Evolutionary conservation across 2,329 filamentous ascomycete genomes (phyloP).

Genomic region (Ophiobolus disseminans): DNA sequence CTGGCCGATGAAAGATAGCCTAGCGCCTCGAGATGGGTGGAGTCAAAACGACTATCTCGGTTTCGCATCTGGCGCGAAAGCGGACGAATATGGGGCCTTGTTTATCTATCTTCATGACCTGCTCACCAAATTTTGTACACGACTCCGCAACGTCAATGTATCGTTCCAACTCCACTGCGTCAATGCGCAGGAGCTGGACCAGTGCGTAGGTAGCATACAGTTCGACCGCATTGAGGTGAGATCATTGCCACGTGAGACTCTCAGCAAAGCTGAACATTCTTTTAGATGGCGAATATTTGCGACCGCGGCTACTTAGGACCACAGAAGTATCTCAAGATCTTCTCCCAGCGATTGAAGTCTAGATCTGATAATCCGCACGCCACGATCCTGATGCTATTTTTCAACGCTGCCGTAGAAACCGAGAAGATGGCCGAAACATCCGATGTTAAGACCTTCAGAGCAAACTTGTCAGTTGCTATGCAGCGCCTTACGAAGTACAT

Average conservation of each 20-base stretch:
- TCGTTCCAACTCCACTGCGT: constrained; percentile 39
- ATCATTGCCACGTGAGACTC: background rate
- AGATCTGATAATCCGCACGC: constrained; percentile 48
- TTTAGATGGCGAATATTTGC: constrained; percentile 51
- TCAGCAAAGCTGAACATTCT: background rate
- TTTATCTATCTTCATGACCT: constrained; percentile 44
- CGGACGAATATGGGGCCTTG: constrained; percentile 52
- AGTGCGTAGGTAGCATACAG: constrained; percentile 4
- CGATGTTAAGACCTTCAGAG: background rate
- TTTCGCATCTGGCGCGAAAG: constrained; percentile 25
- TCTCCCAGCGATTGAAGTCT: constrained; percentile 46
- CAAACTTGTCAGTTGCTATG: background rate
- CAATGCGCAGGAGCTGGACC: constrained; percentile 32
- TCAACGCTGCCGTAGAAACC: constrained; percentile 43
- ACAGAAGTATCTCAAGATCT: constrained; percentile 22
- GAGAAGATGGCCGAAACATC: constrained; percentile 10
- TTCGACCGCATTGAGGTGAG: constrained; percentile 53
- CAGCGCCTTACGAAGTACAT: background rate
- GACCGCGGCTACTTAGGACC: constrained; percentile 48
- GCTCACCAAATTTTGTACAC: constrained; percentile 40
- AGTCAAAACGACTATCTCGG: constrained; percentile 33
- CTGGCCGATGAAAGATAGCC: constrained; percentile 51
- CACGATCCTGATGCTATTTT: constrained; percentile 53
- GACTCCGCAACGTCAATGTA: constrained; percentile 24
- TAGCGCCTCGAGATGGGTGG: constrained; percentile 52